phyloP scores from a whole-genome alignment of 2,329 filamentous ascomycete species.

The Pseudocercospora cruenta region DNA sequence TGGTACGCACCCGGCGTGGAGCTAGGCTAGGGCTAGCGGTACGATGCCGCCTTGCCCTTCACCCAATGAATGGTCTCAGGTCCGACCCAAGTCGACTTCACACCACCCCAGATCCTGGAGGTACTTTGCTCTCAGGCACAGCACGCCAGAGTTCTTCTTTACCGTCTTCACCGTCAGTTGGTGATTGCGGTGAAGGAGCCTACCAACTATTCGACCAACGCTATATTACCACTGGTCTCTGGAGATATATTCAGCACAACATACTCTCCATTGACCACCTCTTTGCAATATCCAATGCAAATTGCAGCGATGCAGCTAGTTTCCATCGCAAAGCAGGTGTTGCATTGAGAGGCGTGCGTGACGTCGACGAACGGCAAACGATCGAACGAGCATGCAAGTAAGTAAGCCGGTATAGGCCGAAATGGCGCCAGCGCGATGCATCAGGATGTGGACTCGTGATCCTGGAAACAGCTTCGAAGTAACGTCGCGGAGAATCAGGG shows the following conservation, averaged over 20 bases:
- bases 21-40: neutral
- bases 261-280: neutral
- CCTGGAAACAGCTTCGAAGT: neutral
- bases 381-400: slow-evolving; percentile 2
- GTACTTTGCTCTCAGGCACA: neutral
- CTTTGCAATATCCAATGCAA: neutral
- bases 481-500: neutral
- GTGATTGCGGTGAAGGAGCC: neutral
- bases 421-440: slow-evolving; percentile 9
- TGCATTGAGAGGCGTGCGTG: slow-evolving; percentile 1
- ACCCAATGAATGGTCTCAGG: neutral
- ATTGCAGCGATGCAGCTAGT: neutral
- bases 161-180: neutral
- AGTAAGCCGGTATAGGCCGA: slow-evolving; percentile 14
- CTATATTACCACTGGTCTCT: neutral
- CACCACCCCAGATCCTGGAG: neutral
- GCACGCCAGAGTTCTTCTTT: neutral
- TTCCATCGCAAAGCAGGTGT: neutral
- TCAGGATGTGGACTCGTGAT: neutral
- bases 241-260: neutral
- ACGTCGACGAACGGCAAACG: slow-evolving; percentile 4
- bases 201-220: neutral
- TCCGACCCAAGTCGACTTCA: neutral
- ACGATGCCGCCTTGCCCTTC: neutral
- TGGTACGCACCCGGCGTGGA: slow-evolving; percentile 5